Evolutionary conservation across 352 stramenopile genomes (phyloP), one percentile per base, ranked within the genome.

Genomic region (Thalassiosira mediterranea): DNA sequence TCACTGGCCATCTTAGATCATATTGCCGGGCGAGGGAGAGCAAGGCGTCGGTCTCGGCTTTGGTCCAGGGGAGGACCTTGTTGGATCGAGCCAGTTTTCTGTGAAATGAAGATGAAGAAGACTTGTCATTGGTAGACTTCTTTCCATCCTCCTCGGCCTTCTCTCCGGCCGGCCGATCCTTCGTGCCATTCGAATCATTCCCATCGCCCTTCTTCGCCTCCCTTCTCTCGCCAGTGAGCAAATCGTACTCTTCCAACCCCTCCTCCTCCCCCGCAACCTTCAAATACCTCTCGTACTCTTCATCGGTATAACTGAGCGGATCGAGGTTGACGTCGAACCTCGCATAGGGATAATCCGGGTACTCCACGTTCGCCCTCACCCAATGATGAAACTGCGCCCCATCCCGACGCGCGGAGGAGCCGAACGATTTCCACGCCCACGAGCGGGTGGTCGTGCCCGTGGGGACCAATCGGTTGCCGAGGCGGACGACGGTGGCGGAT

Each of bases 1-100:
- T 92, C 1, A 95, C 80, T 7, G 90, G 63, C 92, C 92, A 96
- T 37, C 92, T 76, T 26, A 95, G 72, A 68, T 95, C 91, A 53
- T 84, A 94, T 29, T 51, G 68, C 5, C 89, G 68, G 23, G 64
- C 81, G 7, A 95, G 59, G 34, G 90, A 72, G 29, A 96, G 68
- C 2, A 96, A 68, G 11, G 83, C 51, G 64, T 96, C 90, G n/a
- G 92, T 96, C 54, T 96, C 90, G 58, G 75, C 79, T 72, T 84
- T 81, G n/a, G 88, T 95, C 92, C 91, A 95, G 32, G 48, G 62
- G 15, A 59, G 34, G 15, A 79, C 65, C 56, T 62, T 67, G 64
- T 58, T 58, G 70, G 75, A 67, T 49, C 42, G 26, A 15, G 51
- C 42, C n/a, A 53, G 26, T 29, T 32, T 46, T n/a, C 54, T 49